A percentile compares a stretch with the other conserved stretches of the same genome.
Conservation (phyloP, 768 basidiomycete genomes). For the Termitomyces bulborhizus region DNA sequence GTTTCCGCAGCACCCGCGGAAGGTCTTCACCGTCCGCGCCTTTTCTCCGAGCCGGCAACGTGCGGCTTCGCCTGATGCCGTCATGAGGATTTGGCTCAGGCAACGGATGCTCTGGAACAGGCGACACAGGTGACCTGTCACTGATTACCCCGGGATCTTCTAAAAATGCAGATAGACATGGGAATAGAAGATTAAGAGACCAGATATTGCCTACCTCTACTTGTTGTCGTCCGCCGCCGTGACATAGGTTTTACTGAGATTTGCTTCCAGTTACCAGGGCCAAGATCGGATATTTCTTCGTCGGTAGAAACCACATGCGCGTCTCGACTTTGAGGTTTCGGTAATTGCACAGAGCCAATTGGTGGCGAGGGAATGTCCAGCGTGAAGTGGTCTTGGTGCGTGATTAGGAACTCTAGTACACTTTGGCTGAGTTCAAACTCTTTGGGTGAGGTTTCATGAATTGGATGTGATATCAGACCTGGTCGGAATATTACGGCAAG, state of each 20-base stretch:
- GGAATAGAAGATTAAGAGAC: neutral
- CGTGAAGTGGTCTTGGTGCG: slow-evolving; percentile 95
- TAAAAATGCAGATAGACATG: slow-evolving; percentile 1
- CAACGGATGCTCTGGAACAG: slow-evolving; percentile 38
- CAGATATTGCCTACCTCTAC: slow-evolving; percentile 22
- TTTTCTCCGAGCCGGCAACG: slow-evolving; percentile 47
- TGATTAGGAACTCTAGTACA: slow-evolving; percentile 93
- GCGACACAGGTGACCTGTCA: slow-evolving; percentile 44
- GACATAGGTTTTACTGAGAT: slow-evolving; percentile 30
- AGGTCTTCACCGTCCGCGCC: slow-evolving; percentile 25
- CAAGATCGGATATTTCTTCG: slow-evolving; percentile 37
- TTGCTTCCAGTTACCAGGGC: slow-evolving; percentile 46
- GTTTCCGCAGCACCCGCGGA: slow-evolving; percentile 42
- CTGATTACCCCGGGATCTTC: slow-evolving; percentile 21
- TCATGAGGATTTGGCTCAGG: slow-evolving; percentile 16
- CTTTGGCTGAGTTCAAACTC: slow-evolving; percentile 86
- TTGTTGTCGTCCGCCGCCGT: slow-evolving; percentile 51
- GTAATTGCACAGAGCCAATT: slow-evolving; percentile 8
- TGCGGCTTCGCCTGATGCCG: slow-evolving; percentile 52
- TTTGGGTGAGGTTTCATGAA: slow-evolving; percentile 77
- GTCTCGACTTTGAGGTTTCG: slow-evolving; percentile 23
- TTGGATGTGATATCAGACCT: slow-evolving; percentile 84
- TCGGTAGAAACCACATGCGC: slow-evolving; percentile 41
- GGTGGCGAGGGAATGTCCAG: slow-evolving; percentile 77
- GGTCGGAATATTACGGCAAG: slow-evolving; percentile 97